A percentile compares a stretch with the other conserved stretches of the same genome.
These are phyloP conservation scores for Suillus clintonianus DNA, from an alignment of 768 basidiomycete species.

Conservation along the genomic window DNA sequence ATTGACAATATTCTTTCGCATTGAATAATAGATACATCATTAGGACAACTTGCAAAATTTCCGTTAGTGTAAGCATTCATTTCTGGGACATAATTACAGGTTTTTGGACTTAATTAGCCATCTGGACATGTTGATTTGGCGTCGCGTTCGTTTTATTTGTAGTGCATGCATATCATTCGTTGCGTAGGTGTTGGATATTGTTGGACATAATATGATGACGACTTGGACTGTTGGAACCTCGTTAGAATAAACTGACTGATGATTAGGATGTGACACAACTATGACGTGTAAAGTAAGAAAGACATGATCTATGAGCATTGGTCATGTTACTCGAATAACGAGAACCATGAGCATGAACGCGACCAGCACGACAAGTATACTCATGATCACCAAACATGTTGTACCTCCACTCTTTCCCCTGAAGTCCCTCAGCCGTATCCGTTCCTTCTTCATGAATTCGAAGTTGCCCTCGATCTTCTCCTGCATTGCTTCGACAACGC, in stretches of 20 bases:
- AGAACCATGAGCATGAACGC: conserved; percentile 74
- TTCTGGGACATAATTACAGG: conserved; percentile 8
- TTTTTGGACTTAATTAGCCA: neutral
- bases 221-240: conserved; percentile 12
- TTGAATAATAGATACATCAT: conserved; percentile 32
- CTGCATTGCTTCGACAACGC: conserved; percentile 64
- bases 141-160: neutral
- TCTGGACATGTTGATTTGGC: neutral
- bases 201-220: conserved; percentile 13
- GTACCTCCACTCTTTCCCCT: conserved; percentile 66
- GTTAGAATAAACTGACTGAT: conserved; percentile 7
- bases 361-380: conserved; percentile 65
- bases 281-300: conserved; percentile 8
- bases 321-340: conserved; percentile 64
- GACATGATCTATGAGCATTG: neutral
- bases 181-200: conserved; percentile 10
- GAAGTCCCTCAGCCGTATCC: conserved; percentile 60
- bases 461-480: conserved; percentile 76
- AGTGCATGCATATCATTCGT: neutral
- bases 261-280: neutral
- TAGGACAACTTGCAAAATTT: conserved; percentile 6
- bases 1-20: conserved; percentile 68
- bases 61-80: conserved; percentile 2
- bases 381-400: conserved; percentile 69
- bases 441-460: conserved; percentile 66